Evolutionary conservation across 208 protist species (phyloP), one percentile per base, ranked within the genome.

Genomic region (Trypanosoma melophagium): DNA sequence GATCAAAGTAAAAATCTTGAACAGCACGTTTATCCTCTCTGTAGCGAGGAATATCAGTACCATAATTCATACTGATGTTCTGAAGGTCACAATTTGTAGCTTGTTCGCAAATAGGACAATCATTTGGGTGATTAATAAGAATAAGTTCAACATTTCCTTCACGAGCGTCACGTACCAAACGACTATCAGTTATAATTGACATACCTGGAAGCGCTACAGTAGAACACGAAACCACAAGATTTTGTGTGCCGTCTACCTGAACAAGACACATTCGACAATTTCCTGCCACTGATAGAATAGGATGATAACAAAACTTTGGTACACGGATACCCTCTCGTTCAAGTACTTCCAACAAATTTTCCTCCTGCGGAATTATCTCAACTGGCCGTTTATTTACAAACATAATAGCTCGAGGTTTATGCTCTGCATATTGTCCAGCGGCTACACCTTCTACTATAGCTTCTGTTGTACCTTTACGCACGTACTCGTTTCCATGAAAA

Each of bases 241-340:
- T 99, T 72, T 95, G 90, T 52, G 94, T 94, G 57, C 97, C 97
- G 69, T 93, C 92, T 0, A 98, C 81, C 81, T 99, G 96, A 61
- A 99, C 97, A 53, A 99, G 89, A 76, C 97, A 99, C 97, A 99
- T 99, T 53, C 97, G 86, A 82, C 97, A 99, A 85, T 99, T 99
- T 58, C 97, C 97, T 9, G 96, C 96, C 16, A 98, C 92, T 28
- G 95, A 97, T 25, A 98, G 89, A 67, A 94, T 85, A 9, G 91
- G 91, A 73, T 96, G 89, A 77, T 96, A 96, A 69, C 91, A 96
- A 69, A 96, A 96, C 78, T 96, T 96, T 7, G 91, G 91, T 24
- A 96, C 87, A 40, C 81, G 83, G 59, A 96, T 93, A 28, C 91
- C 91, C 79, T 96, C 91, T 0, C 91, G 86, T 74, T 94, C 83